Percentiles rank a stretch among this genome's conserved stretches.
phyloP scores from a whole-genome alignment of 2,329 filamentous ascomycete species.

The Pezizomycotina sp. region DNA sequence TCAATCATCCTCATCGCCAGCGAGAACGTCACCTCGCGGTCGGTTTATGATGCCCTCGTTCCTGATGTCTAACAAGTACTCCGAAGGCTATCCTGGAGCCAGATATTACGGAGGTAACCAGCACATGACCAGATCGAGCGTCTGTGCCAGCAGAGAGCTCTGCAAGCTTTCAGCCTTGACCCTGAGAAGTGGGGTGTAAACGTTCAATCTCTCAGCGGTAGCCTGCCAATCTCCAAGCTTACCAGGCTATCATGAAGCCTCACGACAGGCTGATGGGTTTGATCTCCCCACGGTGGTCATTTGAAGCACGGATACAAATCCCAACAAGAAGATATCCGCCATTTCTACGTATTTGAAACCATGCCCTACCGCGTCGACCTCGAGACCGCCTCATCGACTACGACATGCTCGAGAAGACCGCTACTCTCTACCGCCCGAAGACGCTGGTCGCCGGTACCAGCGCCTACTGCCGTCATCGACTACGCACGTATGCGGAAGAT shows the following conservation, averaged over 20 bases:
- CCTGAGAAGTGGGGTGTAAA: slow-evolving; percentile 93
- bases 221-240: slow-evolving; percentile 92
- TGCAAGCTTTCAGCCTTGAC: slow-evolving; percentile 78
- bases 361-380: slow-evolving; percentile 86
- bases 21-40: slow-evolving; percentile 96
- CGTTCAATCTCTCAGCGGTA: slow-evolving; percentile 83
- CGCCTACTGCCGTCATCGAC: slow-evolving; percentile 91
- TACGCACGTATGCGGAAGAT: slow-evolving; percentile 92
- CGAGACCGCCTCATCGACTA: slow-evolving; percentile 92
- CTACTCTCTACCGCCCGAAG: slow-evolving; percentile 85
- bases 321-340: slow-evolving; percentile 83
- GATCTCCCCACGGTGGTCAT: slow-evolving; percentile 82
- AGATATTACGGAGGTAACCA: slow-evolving; percentile 99
- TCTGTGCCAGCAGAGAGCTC: slow-evolving; percentile 83
- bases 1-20: slow-evolving; percentile 98
- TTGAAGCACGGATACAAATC: slow-evolving; percentile 93
- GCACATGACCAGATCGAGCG: slow-evolving; percentile 95
- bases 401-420: slow-evolving; percentile 76
- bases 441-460: slow-evolving; percentile 91
- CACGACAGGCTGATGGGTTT: slow-evolving; percentile 96
- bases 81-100: slow-evolving; percentile 92
- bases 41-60: slow-evolving; percentile 95
- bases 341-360: slow-evolving; percentile 99
- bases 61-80: slow-evolving; percentile 98
- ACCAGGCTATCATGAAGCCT: slow-evolving; percentile 89